These are phyloP conservation scores for Mortierella sp. DNA, from an alignment of 371 early-diverging fungal genomes.

Conservation along the genomic window DNA sequence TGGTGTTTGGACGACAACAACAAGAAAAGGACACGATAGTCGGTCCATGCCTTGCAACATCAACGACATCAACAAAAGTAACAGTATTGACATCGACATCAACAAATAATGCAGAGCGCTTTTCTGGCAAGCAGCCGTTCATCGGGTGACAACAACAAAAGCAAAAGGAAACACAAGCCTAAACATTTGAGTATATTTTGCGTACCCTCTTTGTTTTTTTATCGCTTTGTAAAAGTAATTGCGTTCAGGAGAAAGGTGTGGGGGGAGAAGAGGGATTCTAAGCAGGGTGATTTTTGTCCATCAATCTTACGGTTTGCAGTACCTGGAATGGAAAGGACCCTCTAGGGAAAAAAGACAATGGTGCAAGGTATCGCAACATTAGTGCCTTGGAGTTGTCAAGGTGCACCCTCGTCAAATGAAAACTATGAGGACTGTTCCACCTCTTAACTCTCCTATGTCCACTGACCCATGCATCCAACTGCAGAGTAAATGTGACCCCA, in stretches of 20 bases:
- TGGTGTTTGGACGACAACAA: too few species aligned
- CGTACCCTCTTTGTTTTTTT: neutral
- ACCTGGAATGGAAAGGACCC: neutral
- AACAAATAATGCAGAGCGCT: neutral
- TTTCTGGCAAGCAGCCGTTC: neutral
- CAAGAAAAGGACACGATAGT: neutral
- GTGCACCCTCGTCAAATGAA: neutral
- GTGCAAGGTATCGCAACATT: neutral
- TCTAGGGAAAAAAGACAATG: neutral
- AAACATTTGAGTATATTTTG: neutral
- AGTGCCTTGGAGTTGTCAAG: neutral
- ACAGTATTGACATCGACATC: neutral
- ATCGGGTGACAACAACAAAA: neutral
- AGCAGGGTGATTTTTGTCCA: neutral
- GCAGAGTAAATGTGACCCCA: neutral
- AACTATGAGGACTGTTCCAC: neutral
- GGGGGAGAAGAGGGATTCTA: neutral
- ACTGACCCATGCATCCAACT: neutral
- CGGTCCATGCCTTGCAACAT: neutral
- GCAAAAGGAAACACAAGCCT: neutral
- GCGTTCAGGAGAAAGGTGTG: neutral
- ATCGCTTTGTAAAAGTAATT: neutral
- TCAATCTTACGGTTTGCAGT: too few species aligned
- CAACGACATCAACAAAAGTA: neutral
- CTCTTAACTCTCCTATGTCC: neutral